Conservation (phyloP, 2,329 filamentous ascomycete species). For the Fusarium citri region DNA sequence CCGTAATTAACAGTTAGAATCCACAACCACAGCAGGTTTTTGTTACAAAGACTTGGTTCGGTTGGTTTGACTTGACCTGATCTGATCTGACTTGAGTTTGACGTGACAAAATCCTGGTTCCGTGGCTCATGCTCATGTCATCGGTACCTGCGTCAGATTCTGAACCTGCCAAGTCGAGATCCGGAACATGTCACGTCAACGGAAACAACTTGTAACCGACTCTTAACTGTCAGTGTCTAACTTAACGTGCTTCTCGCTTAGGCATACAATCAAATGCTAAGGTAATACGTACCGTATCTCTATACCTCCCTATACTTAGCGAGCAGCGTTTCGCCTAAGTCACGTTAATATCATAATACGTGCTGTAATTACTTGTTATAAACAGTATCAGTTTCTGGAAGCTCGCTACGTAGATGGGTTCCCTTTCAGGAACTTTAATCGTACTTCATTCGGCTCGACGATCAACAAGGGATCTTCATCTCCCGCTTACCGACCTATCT, state of each 20-base stretch:
- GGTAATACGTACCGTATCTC: background rate
- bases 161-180: conserved; percentile 15
- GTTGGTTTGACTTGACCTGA: background rate
- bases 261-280: conserved; percentile 7
- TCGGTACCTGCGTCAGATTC: conserved; percentile 37
- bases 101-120: background rate
- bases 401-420: conserved; percentile 19
- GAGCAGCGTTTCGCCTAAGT: conserved; percentile 16
- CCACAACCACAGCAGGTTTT: background rate
- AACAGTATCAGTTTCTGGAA: conserved; percentile 10
- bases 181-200: conserved; percentile 25
- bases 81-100: background rate
- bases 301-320: background rate
- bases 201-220: conserved; percentile 24
- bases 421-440: conserved; percentile 23
- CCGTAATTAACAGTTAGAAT: conserved; percentile 9
- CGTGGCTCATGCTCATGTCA: background rate
- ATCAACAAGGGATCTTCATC: conserved; percentile 32
- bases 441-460: conserved; percentile 8
- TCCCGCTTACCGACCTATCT: conserved; percentile 20
- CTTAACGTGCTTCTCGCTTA: conserved; percentile 20
- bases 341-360: conserved; percentile 1
- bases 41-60: conserved; percentile 3
- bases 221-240: conserved; percentile 2
- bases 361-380: background rate